Conservation (phyloP, 192 early-diverging fungal genomes). For the Thoreauomyces humboldtii region DNA sequence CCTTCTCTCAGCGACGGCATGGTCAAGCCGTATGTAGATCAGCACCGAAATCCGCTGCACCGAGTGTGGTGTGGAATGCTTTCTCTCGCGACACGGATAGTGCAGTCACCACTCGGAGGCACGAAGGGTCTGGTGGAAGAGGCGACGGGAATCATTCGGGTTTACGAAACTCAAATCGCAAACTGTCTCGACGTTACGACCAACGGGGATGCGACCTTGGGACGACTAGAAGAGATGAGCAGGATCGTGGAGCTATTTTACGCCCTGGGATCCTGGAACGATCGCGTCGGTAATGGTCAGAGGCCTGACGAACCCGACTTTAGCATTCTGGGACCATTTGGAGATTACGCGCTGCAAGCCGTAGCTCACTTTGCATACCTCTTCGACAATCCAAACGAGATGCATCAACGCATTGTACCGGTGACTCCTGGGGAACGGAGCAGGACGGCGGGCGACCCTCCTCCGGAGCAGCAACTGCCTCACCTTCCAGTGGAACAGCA, state of each 20-base stretch:
- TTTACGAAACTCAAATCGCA: constrained; percentile 38
- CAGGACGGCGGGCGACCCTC: neutral
- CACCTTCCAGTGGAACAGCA: too few species aligned
- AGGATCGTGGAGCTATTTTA: constrained; percentile 33
- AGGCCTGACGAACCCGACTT: neutral
- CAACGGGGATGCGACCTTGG: constrained; percentile 19
- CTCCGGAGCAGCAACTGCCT: neutral
- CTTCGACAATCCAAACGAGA: constrained; percentile 33
- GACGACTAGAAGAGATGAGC: constrained; percentile 28
- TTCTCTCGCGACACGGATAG: constrained; percentile 16
- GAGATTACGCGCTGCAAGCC: constrained; percentile 11
- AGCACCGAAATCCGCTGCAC: constrained; percentile 33
- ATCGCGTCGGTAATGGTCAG: neutral
- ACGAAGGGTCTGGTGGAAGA: constrained; percentile 12
- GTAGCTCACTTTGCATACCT: constrained; percentile 33
- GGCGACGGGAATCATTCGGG: constrained; percentile 36
- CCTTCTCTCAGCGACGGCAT: constrained; percentile 19
- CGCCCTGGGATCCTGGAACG: constrained; percentile 13
- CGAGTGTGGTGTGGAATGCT: constrained; percentile 48
- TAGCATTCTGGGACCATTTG: constrained; percentile 1
- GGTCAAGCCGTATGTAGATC: constrained; percentile 14
- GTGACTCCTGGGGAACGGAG: neutral
- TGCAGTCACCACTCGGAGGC: constrained; percentile 7
- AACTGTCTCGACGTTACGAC: constrained; percentile 6
- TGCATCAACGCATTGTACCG: constrained; percentile 16